Evolutionary conservation across 2,329 filamentous ascomycete genomes (phyloP), one percentile per base, ranked within the genome.

Genomic region (Fusarium luffae): DNA sequence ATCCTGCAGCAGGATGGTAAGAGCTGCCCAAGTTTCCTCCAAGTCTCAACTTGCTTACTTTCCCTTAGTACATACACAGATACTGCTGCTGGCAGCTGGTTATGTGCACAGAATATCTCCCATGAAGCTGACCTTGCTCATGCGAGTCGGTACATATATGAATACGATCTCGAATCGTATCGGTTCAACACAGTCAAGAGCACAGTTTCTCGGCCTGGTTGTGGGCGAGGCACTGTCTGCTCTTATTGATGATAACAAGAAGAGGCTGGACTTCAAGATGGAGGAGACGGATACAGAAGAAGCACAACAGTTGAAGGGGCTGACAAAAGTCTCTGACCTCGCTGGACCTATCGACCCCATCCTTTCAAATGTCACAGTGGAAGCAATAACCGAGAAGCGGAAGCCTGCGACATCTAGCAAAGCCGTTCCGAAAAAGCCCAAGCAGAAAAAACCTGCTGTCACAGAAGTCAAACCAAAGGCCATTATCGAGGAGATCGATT

Each of bases 1-100:
- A 88, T 92, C n/a, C 77, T 96, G 41, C 92, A 94, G 75, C 96
- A 99, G 85, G 93, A 98, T 86, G 91, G 93, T 92, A 80, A 41
- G n/a, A 14, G 18, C 7, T 12, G 3, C 16, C 4, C 6, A 16
- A 23, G 1, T 7, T n/a, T 30, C 10, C 32, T n/a, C 16, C 6
- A 9, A 23, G 7, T 10, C 14, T 49, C 8, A n/a, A 23, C 19
- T 28, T 59, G 48, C 77, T 78, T 59, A 79, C 67, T 2, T n/a
- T n/a, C 37, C 18, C 40, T 30, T 54, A 96, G 93, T 90, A 27
- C 91, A 94, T 76, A 88, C 92, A 3, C 93, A 98, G 79, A 85
- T 92, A 9, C 81, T 98, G 4, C 87, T 97, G 1, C 83, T 98
- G 5, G 85, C 88, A 47, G 91, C 93, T 14, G 93, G 94, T 12